These are phyloP conservation scores for Pseudozyma tsukubaensis DNA, from an alignment of 1,284 basidiomycete genomes.

Conservation along the genomic window DNA sequence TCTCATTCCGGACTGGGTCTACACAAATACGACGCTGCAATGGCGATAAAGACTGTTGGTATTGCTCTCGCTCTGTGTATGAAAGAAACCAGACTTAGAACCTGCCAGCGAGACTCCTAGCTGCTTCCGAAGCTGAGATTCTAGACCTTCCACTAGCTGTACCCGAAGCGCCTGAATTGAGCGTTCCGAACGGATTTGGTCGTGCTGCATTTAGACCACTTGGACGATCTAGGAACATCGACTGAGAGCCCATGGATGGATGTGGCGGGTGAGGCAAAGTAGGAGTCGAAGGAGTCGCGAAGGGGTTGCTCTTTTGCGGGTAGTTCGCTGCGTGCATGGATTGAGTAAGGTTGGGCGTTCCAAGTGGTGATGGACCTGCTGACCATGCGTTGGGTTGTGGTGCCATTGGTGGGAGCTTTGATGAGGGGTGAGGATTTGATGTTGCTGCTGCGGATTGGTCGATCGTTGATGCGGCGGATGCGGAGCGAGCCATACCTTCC, in stretches of 20 bases:
- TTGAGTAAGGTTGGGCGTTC: slow-evolving; percentile 15
- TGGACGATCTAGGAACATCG: slow-evolving; percentile 29
- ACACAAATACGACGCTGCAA: no score
- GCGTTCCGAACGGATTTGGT: slow-evolving; percentile 38
- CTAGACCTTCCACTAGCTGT: slow-evolving; percentile 38
- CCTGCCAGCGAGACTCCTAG: slow-evolving; percentile 43
- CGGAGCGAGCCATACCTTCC: slow-evolving; percentile 5
- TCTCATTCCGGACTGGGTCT: no score
- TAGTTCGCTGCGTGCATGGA: slow-evolving; percentile 6
- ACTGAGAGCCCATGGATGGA: slow-evolving; percentile 7
- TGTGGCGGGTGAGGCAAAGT: not conserved
- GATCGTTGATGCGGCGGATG: slow-evolving; percentile 7
- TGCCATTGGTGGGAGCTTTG: slow-evolving; percentile 4
- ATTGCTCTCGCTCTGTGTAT: no score
- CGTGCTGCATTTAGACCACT: not conserved
- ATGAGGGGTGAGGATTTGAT: not conserved
- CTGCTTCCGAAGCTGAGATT: slow-evolving; percentile 48
- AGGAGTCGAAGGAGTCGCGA: slow-evolving; percentile 7
- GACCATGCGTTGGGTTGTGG: slow-evolving; percentile 14
- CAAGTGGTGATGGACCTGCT: slow-evolving; percentile 6
- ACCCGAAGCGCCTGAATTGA: slow-evolving; percentile 41
- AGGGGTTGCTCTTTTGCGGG: not conserved
- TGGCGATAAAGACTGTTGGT: not conserved
- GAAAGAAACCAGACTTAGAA: no score
- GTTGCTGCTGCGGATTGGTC: not conserved